phyloP scores from a whole-genome alignment of 495 filamentous ascomycete genomes.

The Filosporella fistucella region DNA sequence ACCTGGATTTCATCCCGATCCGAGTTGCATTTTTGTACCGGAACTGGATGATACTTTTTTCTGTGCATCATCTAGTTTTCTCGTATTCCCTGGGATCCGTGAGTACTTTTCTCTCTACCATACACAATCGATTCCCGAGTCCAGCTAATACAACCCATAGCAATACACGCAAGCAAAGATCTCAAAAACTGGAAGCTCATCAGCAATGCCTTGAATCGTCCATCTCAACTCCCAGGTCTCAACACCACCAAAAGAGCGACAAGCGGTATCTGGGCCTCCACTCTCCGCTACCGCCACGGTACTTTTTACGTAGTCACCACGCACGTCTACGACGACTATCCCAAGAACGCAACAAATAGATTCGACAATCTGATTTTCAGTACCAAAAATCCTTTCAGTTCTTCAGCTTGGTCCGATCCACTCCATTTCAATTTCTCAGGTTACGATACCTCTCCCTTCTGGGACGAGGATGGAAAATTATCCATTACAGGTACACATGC shows the following conservation, averaged over 20 bases:
- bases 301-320: constrained; percentile 33
- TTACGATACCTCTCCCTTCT: constrained; percentile 42
- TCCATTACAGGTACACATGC: too few species aligned
- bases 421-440: constrained; percentile 25
- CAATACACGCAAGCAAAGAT: constrained; percentile 49
- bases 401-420: constrained; percentile 26
- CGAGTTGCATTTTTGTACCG: constrained; percentile 46
- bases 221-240: constrained; percentile 35
- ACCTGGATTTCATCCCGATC: constrained; percentile 52
- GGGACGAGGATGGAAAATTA: constrained; percentile 43
- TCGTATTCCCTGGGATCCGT: constrained; percentile 49
- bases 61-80: constrained; percentile 49
- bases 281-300: constrained; percentile 34
- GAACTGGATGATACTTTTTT: constrained; percentile 46
- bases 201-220: constrained; percentile 32
- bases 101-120: too few species aligned
- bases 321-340: too few species aligned
- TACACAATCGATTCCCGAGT: too few species aligned
- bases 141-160: too few species aligned
- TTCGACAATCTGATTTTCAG: constrained; percentile 18
- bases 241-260: constrained; percentile 21
- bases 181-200: constrained; percentile 48
- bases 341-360: neutral
- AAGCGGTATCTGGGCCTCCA: constrained; percentile 41
- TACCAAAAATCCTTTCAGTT: constrained; percentile 7